These are phyloP conservation scores for Carpinus viminea DNA, from an alignment of 306 rosid species.

Conservation along the genomic window DNA sequence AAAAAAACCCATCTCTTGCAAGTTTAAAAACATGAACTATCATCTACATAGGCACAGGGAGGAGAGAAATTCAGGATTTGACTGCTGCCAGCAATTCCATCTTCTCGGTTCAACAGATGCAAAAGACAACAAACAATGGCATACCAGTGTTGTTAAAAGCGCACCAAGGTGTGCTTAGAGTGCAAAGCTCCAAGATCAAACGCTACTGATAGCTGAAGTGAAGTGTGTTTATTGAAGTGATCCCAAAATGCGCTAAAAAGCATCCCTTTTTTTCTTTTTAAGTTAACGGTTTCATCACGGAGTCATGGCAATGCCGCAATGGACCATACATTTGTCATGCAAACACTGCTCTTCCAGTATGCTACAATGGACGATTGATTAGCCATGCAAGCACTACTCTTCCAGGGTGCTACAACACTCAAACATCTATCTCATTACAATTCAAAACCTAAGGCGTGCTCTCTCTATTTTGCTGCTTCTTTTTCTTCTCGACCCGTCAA, in stretches of 20 bases:
- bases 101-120: neutral
- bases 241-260: too few relatives aligned
- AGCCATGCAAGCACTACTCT: neutral
- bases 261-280: too few relatives aligned
- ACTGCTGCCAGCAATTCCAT: neutral
- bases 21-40: neutral
- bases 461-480: neutral
- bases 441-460: too few relatives aligned
- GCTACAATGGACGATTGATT: neutral
- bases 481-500: too few relatives aligned
- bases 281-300: too few relatives aligned
- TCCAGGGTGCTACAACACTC: too few relatives aligned
- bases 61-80: neutral
- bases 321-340: neutral
- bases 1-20: slow-evolving; percentile 2
- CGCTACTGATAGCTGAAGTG: neutral
- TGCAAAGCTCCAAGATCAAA: neutral
- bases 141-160: neutral
- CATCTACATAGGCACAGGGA: neutral
- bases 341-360: neutral
- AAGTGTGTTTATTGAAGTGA: neutral
- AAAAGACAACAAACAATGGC: neutral
- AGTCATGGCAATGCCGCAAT: too few relatives aligned
- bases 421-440: too few relatives aligned
- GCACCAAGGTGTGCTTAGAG: neutral